Base-by-base conservation (phyloP, 257 asterid genomes). In the Coffea canephora region DNA sequence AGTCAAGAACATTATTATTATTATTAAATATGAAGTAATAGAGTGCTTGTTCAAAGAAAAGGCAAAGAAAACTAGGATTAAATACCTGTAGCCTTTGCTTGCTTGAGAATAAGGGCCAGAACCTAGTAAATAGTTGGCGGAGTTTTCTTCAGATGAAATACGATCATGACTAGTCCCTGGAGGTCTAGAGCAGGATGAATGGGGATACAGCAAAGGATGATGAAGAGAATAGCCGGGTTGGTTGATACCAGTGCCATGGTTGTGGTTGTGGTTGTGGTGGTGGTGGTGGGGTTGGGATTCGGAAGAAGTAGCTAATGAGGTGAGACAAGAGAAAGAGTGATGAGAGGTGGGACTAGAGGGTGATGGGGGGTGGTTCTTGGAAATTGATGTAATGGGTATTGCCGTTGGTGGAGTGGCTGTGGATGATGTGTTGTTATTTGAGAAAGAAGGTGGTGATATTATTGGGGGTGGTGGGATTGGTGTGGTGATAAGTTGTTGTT, bases 121-220 rank as follows among this genome's bases (percentile, higher is more conserved):
- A 19, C 86, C 93, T 79, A 88, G 77, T 82, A 89, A 83, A 69
- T 87, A 89, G 79, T 83, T 86, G 71, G 91, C 83, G 34, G 68
- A 19, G 71, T 67, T 80, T 57, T 88, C 89, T 74, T 83, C 89
- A 71, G 83, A 78, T 11, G 87, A 79, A 59, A 85, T 68, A 59
- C 21, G 66, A 59, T 59, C 66, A 34, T 66, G 59, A 52, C 5
- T 78, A 73, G 72, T 50, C 50, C 79, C 49, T 15, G 84, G 80
- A 46, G 88, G 74, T 54, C 78, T 78, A 16, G 90, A 75, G 18
- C 90, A 79, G 21, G 89, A 74, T 31, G 85, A 82, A 34, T 83
- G 79, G 34, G 91, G 85, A 45, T 85, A 87, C 71, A 83, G 89
- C 75, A 84, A 83, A 74, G 82, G 65, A 50, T 73, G 62, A 23